Base-by-base conservation (phyloP, 306 rosid genomes). In the Notholithocarpus densiflorus region DNA sequence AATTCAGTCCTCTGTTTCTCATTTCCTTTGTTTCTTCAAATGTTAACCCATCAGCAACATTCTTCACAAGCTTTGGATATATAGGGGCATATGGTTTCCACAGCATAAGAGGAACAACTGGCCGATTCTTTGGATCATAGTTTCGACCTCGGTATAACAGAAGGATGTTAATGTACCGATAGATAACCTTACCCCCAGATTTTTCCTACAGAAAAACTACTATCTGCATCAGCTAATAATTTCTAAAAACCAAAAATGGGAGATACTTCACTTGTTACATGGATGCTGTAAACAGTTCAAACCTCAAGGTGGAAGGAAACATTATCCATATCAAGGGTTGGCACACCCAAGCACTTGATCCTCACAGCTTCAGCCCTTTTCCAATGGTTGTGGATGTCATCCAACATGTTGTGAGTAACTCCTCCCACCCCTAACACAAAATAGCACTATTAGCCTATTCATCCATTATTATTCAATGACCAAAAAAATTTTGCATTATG, bases 51-150 rank as follows among this genome's bases (percentile, higher is more conserved):
- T 89, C 90, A 15, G 86, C 84, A 56, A 86, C 89, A 84, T 86
- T 91, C 86, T 84, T 92, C 81, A 95, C 97, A 84, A 95, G 98
- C 89, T 84, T 92, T 8, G 94, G 94, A 82, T 95, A 95, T 73
- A 95, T 89, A 5, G 96, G 98, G 6, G 97, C 87, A 75, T 92
- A 92, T n/a, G 97, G 98, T 82, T 87, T 95, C 98, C 98, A 95
- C 66, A 95, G 77, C 98, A 95, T 95, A 45, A 90, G 81, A 66
- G 98, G 98, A 24, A 95, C 88, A 48, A 84, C 81, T 0, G 97
- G 96, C 59, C 88, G 87, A 73, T 80, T 87, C 56, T 88, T 83
- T 24, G 91, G 90, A 82, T 92, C 93, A 73, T 95, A 95, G 75
- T 91, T 89, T 20, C 93, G 81, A 54, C 98, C 98, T 32, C 96